Evolutionary conservation across 2,329 filamentous ascomycete genomes (phyloP).

Genomic region (Cladosporium sp.): DNA sequence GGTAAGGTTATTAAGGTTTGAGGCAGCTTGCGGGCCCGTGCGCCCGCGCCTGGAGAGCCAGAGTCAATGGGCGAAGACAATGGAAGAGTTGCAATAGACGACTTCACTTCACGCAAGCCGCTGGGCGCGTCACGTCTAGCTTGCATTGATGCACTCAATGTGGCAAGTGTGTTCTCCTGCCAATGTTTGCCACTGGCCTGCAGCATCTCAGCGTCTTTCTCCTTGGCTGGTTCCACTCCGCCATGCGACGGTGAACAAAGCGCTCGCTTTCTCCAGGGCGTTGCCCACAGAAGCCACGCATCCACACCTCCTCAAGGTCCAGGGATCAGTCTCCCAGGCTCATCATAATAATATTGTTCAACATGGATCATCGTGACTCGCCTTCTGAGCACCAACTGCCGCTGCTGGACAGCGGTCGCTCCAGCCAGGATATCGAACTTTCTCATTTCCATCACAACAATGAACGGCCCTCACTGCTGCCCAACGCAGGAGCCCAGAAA

Average conservation of each 20-base stretch:
- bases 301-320: conserved; percentile 6
- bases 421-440: conserved; percentile 19
- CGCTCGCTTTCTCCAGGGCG: conserved; percentile 4
- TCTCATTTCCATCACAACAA: conserved; percentile 16
- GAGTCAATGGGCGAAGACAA: conserved; percentile 9
- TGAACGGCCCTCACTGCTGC: conserved; percentile 17
- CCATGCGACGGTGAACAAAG: conserved; percentile 11
- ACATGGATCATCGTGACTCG: conserved; percentile 1
- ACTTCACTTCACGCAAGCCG: too few species aligned
- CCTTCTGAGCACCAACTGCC: conserved; percentile 18
- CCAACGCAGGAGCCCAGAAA: conserved; percentile 5
- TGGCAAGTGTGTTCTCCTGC: too few species aligned
- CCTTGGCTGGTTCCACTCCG: conserved; percentile 10
- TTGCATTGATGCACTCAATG: too few species aligned
- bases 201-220: not conserved
- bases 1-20: not conserved
- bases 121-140: too few species aligned
- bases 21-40: not conserved
- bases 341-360: not conserved
- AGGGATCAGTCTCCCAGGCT: conserved; percentile 4
- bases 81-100: not conserved
- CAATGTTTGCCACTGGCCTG: not conserved
- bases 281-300: conserved; percentile 8
- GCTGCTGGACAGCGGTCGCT: conserved; percentile 18
- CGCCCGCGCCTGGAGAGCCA: not conserved